Percentiles rank a stretch among this genome's conserved stretches.
phyloP scores from a whole-genome alignment of 352 stramenopile genomes.

The Globisporangium acanthophoron region DNA sequence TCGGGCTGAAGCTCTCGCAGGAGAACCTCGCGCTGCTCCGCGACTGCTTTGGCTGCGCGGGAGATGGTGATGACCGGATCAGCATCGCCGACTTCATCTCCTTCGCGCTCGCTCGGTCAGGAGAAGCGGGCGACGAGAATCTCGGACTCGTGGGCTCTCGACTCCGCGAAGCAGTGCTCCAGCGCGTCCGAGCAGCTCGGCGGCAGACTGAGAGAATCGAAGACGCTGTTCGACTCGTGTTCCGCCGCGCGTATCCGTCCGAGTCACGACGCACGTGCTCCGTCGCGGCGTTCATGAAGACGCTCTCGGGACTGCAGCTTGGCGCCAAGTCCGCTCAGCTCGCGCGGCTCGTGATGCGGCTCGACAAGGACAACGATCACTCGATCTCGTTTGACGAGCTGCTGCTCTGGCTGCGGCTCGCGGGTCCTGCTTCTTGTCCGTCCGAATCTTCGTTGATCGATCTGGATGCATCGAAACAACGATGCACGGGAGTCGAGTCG shows the following conservation, averaged over 20 bases:
- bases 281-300: slow-evolving; percentile 30
- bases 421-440: not conserved
- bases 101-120: slow-evolving; percentile 45
- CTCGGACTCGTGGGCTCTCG: slow-evolving; percentile 45
- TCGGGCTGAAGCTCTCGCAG: slow-evolving; percentile 35
- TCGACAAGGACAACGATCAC: slow-evolving; percentile 49
- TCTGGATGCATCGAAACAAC: not conserved
- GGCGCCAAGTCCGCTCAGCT: slow-evolving; percentile 38
- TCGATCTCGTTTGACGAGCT: slow-evolving; percentile 69
- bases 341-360: slow-evolving; percentile 38
- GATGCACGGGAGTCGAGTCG: not conserved
- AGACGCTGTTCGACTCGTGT: slow-evolving; percentile 51
- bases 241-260: slow-evolving; percentile 36
- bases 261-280: slow-evolving; percentile 16
- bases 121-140: slow-evolving; percentile 8
- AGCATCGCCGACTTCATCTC: slow-evolving; percentile 71
- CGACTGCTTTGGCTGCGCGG: slow-evolving; percentile 43
- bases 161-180: slow-evolving; percentile 42
- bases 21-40: slow-evolving; percentile 41
- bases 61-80: slow-evolving; percentile 26
- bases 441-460: not conserved
- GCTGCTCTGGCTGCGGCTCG: slow-evolving; percentile 48
- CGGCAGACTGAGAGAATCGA: slow-evolving; percentile 33
- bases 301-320: slow-evolving; percentile 33
- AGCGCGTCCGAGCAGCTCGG: slow-evolving; percentile 25